Evolutionary conservation across 2,329 filamentous ascomycete genomes (phyloP).

Genomic region (Berkeleyomyces basicola): DNA sequence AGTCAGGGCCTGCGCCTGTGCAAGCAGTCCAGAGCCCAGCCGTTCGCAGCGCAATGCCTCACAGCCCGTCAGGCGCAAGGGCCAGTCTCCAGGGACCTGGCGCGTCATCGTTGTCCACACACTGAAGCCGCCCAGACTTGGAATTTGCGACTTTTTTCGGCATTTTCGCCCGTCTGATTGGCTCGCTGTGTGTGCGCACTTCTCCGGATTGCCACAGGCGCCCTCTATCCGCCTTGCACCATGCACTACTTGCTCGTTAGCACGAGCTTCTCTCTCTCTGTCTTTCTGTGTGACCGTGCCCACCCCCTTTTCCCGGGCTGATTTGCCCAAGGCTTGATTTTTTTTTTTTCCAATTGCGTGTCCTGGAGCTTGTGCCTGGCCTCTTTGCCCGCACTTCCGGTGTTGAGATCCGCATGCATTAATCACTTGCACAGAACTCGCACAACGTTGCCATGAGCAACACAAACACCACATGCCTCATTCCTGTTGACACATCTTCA

Average conservation of each 20-base stretch:
- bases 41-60: neutral
- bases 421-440: too few species aligned
- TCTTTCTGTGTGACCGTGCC: neutral
- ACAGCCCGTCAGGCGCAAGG: neutral
- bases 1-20: too few species aligned
- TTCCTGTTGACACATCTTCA: neutral
- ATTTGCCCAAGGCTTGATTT: too few species aligned
- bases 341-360: too few species aligned
- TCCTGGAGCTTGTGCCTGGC: too few species aligned
- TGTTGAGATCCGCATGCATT: too few species aligned
- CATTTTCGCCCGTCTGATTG: slow-evolving; percentile 6
- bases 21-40: too few species aligned
- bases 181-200: neutral
- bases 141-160: slow-evolving; percentile 1
- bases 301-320: too few species aligned
- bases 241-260: neutral
- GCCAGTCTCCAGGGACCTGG: neutral
- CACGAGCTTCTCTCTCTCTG: neutral
- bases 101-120: neutral
- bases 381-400: too few species aligned
- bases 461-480: neutral
- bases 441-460: neutral
- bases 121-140: neutral
- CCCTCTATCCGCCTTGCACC: neutral
- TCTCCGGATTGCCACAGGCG: slow-evolving; percentile 5